Percentiles rank a stretch among this genome's conserved stretches.
Evolutionary conservation across 169 alveolate species (phyloP).

Genomic region (Miamiensis avidus): DNA sequence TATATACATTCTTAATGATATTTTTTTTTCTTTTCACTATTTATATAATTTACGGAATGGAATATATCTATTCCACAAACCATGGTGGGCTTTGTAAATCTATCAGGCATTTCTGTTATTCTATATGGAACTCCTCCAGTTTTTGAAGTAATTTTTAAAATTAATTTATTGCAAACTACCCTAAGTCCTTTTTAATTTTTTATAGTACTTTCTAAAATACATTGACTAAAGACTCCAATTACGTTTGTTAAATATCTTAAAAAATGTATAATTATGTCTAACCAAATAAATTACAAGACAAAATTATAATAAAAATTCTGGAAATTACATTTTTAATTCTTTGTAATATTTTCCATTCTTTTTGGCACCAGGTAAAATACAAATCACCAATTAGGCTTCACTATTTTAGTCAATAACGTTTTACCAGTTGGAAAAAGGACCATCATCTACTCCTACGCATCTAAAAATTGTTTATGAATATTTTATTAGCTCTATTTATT

Average conservation of each 20-base stretch:
- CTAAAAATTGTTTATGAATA: neutral
- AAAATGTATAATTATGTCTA: neutral
- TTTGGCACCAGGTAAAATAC: neutral
- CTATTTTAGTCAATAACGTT: neutral
- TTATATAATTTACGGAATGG: no score
- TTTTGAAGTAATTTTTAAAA: neutral
- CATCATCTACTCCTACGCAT: neutral
- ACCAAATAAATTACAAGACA: neutral
- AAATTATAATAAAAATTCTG: no score
- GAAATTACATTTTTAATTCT: neutral
- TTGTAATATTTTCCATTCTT: neutral
- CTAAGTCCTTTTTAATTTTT: neutral
- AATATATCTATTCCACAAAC: neutral
- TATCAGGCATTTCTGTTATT: neutral
- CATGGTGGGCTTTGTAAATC: neutral
- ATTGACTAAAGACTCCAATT: neutral
- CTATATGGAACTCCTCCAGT: neutral
- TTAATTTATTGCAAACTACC: neutral
- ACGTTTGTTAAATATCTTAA: no score
- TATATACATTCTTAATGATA: no score
- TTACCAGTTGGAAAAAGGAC: neutral
- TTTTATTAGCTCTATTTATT: no score
- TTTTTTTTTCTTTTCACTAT: no score
- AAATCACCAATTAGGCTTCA: neutral
- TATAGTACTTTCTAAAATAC: neutral